phyloP scores from a whole-genome alignment of 2,329 filamentous ascomycete species.

The Pyrenochaeta sp. region DNA sequence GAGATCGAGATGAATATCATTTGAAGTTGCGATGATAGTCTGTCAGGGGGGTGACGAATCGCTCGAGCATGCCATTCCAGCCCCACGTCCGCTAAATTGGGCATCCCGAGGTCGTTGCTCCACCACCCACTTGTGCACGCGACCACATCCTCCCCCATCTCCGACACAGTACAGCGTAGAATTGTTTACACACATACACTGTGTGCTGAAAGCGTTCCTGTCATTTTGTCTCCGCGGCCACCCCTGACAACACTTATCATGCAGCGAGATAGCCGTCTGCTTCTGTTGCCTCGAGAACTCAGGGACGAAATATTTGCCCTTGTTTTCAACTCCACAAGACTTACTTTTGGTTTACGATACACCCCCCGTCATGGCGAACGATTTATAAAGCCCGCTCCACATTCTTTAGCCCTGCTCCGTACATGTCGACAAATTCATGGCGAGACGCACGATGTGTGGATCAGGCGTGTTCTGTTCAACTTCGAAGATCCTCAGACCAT shows the following conservation, averaged over 20 bases:
- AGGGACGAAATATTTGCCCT: conserved; percentile 21
- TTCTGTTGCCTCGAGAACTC: conserved; percentile 19
- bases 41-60: background rate
- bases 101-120: conserved; percentile 1
- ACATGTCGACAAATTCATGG: conserved; percentile 19
- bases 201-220: background rate
- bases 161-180: background rate
- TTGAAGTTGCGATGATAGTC: background rate
- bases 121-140: conserved; percentile 1
- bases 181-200: background rate
- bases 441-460: conserved; percentile 23
- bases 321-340: conserved; percentile 24
- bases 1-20: background rate
- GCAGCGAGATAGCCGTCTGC: conserved; percentile 8
- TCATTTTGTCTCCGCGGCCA: background rate
- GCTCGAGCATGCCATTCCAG: background rate
- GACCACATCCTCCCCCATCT: background rate
- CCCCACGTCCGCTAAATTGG: background rate
- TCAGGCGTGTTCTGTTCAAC: conserved; percentile 20
- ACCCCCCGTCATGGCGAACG: conserved; percentile 19
- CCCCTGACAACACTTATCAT: background rate
- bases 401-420: conserved; percentile 20
- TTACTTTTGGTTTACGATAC: conserved; percentile 21
- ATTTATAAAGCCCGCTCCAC: conserved; percentile 20
- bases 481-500: conserved; percentile 23